Evolutionary conservation across 1,139 yeast species (phyloP).

Genomic region (Hansenula lynferdii): DNA sequence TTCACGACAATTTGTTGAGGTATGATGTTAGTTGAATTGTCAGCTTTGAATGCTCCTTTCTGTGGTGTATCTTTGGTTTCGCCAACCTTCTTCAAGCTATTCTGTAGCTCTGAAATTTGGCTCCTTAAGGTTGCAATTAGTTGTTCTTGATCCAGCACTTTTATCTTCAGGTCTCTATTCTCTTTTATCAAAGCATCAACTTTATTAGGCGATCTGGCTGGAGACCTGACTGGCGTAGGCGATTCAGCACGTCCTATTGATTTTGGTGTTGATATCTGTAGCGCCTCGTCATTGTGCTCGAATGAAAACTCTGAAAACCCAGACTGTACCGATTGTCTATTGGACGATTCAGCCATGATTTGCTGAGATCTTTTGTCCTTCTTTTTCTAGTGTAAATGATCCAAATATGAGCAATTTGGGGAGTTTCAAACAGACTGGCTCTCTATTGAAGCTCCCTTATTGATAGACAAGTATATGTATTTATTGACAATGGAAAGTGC

Average conservation of each 20-base stretch:
- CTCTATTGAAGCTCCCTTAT: no score
- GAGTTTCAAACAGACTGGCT: no score
- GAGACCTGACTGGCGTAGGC: no score
- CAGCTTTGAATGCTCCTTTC: no score
- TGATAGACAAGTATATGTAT: no score
- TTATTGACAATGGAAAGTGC: no score
- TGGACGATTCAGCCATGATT: constrained; percentile 3
- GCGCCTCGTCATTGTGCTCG: constrained; percentile 13
- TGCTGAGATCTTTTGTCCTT: no score
- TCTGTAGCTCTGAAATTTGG: constrained; percentile 2
- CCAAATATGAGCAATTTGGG: no score
- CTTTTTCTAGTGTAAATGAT: no score
- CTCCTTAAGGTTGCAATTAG: constrained; percentile 1
- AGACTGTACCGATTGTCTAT: constrained; percentile 15
- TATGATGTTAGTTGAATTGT: background rate
- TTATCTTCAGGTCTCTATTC: constrained; percentile 4
- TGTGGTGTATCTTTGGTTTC: no score
- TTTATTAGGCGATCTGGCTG: constrained; percentile 2
- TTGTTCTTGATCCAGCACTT: constrained; percentile 4
- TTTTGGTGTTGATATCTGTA: constrained; percentile 1
- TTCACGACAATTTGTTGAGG: background rate
- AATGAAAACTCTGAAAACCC: constrained; percentile 19
- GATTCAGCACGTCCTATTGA: constrained; percentile 7
- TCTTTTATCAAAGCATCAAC: constrained; percentile 3
- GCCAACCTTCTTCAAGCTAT: background rate